phyloP scores from a whole-genome alignment of 1,139 yeast species.

The Insectozyma bohioensis region DNA sequence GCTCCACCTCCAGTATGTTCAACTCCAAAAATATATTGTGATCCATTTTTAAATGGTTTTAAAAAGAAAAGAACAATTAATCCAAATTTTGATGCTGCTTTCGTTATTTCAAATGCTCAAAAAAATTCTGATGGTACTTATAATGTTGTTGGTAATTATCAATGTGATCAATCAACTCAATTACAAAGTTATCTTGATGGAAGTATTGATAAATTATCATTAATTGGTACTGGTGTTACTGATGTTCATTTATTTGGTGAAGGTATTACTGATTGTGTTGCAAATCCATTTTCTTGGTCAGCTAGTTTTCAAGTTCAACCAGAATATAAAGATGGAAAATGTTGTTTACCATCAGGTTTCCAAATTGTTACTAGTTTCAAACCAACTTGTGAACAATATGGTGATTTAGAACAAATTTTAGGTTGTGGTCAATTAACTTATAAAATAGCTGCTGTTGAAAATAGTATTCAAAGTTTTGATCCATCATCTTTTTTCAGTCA shows the following conservation, averaged over 20 bases:
- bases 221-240: slow-evolving; percentile 12
- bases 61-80: slow-evolving; percentile 4
- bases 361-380: slow-evolving; percentile 57
- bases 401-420: slow-evolving; percentile 26
- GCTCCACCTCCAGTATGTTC: slow-evolving; percentile 6
- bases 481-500: slow-evolving; percentile 4
- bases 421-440: slow-evolving; percentile 6
- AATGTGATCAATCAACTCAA: slow-evolving; percentile 8
- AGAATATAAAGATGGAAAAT: slow-evolving; percentile 11
- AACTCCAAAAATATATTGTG: slow-evolving; percentile 3
- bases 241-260: slow-evolving; percentile 11
- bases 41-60: neutral
- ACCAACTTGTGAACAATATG: slow-evolving; percentile 74
- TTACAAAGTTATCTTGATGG: slow-evolving; percentile 7
- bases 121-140: slow-evolving; percentile 12
- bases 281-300: slow-evolving; percentile 12
- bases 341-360: slow-evolving; percentile 13
- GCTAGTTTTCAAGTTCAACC: slow-evolving; percentile 12
- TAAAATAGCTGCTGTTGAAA: slow-evolving; percentile 6
- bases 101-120: slow-evolving; percentile 12
- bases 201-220: slow-evolving; percentile 7
- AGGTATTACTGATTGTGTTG: slow-evolving; percentile 6
- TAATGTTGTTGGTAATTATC: slow-evolving; percentile 10
- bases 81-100: slow-evolving; percentile 11
- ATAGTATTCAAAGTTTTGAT: slow-evolving; percentile 6